phyloP scores from a whole-genome alignment of 192 early-diverging fungal genomes.

The Thamnidium elegans region DNA sequence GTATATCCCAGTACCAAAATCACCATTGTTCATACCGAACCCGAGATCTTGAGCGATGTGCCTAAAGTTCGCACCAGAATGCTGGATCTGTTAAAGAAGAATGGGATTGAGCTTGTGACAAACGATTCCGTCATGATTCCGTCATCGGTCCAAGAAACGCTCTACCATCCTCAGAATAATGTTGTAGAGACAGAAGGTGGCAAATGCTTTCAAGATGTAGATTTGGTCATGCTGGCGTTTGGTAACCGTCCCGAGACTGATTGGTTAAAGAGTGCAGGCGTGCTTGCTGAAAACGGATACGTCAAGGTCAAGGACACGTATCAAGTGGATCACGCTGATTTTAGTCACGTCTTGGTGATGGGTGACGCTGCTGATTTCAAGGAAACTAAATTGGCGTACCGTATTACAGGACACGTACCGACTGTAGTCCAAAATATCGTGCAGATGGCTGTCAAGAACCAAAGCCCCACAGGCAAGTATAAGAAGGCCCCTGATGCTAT shows the following conservation, averaged over 20 bases:
- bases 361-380: conserved; percentile 39
- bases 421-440: conserved; percentile 25
- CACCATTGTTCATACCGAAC: conserved; percentile 40
- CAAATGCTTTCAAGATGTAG: conserved; percentile 14
- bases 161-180: not conserved
- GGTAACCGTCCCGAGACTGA: conserved; percentile 25
- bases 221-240: conserved; percentile 33
- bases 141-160: not conserved
- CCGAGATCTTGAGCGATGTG: conserved; percentile 36
- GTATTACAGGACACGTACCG: conserved; percentile 18
- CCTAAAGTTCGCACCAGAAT: conserved; percentile 12
- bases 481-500: conserved; percentile 21
- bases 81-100: conserved; percentile 1
- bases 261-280: conserved; percentile 3
- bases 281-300: conserved; percentile 2
- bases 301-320: conserved; percentile 27
- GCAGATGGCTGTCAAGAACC: conserved; percentile 10
- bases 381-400: conserved; percentile 36
- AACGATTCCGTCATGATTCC: conserved; percentile 18
- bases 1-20: conserved; percentile 41
- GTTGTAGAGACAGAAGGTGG: conserved; percentile 25
- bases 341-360: conserved; percentile 31
- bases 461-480: conserved; percentile 26
- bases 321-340: conserved; percentile 24
- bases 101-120: conserved; percentile 28